A percentile compares a stretch with the other conserved stretches of the same genome.
Conservation (phyloP, 2,329 filamentous ascomycete genomes). For the Verticillium longisporum region DNA sequence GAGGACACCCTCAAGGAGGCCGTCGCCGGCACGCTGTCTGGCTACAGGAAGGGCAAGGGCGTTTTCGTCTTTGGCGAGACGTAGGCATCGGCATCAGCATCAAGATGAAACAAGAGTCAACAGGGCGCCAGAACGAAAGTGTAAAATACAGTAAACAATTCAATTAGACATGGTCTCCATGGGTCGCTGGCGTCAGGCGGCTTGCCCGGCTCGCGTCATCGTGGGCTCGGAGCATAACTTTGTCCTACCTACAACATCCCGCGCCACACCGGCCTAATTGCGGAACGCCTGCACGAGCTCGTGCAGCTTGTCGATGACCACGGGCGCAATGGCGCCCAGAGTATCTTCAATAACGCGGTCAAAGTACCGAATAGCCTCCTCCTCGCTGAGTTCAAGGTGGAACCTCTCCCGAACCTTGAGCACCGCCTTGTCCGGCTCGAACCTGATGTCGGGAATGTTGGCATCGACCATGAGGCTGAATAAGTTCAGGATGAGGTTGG, state of each 20-base stretch:
- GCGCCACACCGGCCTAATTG: neutral
- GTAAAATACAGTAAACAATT: no score
- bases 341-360: slow-evolving; percentile 88
- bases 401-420: slow-evolving; percentile 93
- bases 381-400: slow-evolving; percentile 83
- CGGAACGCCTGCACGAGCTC: slow-evolving; percentile 83
- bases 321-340: slow-evolving; percentile 80
- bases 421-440: slow-evolving; percentile 90
- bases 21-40: slow-evolving; percentile 75
- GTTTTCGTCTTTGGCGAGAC: slow-evolving; percentile 74
- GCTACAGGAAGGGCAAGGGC: slow-evolving; percentile 82
- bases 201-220: no score
- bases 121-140: no score
- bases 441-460: slow-evolving; percentile 89
- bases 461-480: slow-evolving; percentile 97
- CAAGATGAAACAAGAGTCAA: neutral
- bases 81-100: slow-evolving; percentile 22
- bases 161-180: no score
- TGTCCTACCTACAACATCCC: neutral
- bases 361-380: slow-evolving; percentile 83
- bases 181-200: no score
- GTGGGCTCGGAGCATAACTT: no score
- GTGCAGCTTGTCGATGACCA: slow-evolving; percentile 92
- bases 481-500: slow-evolving; percentile 85
- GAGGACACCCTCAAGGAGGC: slow-evolving; percentile 61